Evolutionary conservation across 192 early-diverging fungal species (phyloP), one percentile per base, ranked within the genome.

Genomic region (Phycomyces nitens): DNA sequence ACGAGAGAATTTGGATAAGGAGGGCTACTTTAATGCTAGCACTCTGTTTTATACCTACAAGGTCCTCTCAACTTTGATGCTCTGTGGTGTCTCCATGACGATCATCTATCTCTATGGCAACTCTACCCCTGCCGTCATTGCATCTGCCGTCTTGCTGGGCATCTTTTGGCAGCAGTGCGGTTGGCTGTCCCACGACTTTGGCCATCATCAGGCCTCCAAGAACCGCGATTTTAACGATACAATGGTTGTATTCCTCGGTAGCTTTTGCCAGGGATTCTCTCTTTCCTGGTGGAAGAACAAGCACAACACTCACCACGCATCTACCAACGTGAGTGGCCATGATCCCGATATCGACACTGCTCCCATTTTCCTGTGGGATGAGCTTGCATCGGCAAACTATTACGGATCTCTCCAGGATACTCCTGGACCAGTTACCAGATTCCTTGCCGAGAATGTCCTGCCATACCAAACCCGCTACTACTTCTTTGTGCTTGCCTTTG

Each of bases 291-390:
- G 91, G 91, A 93, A 93, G 72, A 79, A 92, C 73, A 93, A 93
- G 78, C 92, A 94, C 80, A 89, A 86, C 79, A 91, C 90, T 18
- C 92, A 94, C 69, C 92, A 94, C 73, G 84, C 82, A 5, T 80
- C 82, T 8, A 87, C 92, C 64, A 94, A 94, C 68, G 82, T 94
- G 50, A 88, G 89, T 68, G 75, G 75, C 4, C 79, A 85, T 39
- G 92, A 94, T 82, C 92, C 92, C 44, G 92, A 94, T 72, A 94
- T 94, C 60, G 77, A 87, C 74, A 94, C 92, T 11, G 80, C 89
- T 68, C 92, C 92, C 27, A 74, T 89, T 34, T 79, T 94, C 52
- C 85, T 88, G 54, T 94, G 92, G 91, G 78, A 73, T 53, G 85
- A 87, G 66, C 74, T 83, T 65, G 78, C 85, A 26, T 73, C 79